Evolutionary conservation across 164 flowering plant species (phyloP).

Genomic region (Echeveria elegans): DNA sequence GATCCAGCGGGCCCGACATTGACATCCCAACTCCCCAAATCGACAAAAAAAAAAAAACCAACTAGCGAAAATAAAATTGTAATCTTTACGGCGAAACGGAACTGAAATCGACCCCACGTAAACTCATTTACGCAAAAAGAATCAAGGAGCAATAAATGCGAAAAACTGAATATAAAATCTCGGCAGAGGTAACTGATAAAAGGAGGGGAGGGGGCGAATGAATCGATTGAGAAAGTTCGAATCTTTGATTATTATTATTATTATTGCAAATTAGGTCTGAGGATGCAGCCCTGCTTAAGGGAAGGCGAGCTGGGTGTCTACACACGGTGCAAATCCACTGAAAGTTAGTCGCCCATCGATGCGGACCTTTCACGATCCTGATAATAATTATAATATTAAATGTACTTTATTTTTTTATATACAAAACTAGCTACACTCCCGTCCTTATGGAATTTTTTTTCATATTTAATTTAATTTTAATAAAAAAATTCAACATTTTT

Average conservation of each 20-base stretch:
- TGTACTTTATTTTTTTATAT: too few relatives aligned
- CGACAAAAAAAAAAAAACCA: neutral
- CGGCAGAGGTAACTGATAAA: neutral
- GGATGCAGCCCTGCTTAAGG: too few relatives aligned
- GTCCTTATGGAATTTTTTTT: too few relatives aligned
- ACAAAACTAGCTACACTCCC: too few relatives aligned
- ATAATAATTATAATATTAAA: too few relatives aligned
- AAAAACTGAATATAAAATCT: neutral
- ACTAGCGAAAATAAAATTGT: neutral
- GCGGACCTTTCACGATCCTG: too few relatives aligned
- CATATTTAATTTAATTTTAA: too few relatives aligned
- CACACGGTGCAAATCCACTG: too few relatives aligned
- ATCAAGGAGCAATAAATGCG: neutral
- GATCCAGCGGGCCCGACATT: slow-evolving; percentile 62
- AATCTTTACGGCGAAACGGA: slow-evolving; percentile 3
- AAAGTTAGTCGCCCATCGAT: too few relatives aligned
- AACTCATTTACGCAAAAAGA: neutral
- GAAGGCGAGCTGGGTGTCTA: too few relatives aligned
- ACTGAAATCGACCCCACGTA: neutral
- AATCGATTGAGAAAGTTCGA: neutral
- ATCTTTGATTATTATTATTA: neutral
- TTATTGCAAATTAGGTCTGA: neutral
- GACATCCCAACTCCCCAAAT: slow-evolving; percentile 7
- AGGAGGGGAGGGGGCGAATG: neutral
- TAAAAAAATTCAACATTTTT: too few relatives aligned